These are phyloP conservation scores for Calocybe cyanea DNA, from an alignment of 768 basidiomycete genomes.

Conservation along the genomic window DNA sequence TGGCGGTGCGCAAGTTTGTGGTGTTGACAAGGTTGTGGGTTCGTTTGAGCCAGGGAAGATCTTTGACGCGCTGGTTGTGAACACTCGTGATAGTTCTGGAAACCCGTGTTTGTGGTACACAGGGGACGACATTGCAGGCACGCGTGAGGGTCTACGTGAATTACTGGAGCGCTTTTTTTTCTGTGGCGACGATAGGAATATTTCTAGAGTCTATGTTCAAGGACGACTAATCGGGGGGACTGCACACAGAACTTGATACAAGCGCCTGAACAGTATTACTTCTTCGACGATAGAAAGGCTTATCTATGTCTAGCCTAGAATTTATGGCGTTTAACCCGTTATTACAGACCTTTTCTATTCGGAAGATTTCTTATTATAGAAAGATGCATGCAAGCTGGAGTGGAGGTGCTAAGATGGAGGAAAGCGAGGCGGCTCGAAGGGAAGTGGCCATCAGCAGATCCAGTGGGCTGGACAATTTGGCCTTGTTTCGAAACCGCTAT, in stretches of 20 bases:
- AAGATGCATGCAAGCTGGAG: too few species aligned
- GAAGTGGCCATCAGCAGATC: too few species aligned
- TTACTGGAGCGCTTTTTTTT: constrained; percentile 84
- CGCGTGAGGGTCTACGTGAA: constrained; percentile 26
- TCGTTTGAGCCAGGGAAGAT: constrained; percentile 78
- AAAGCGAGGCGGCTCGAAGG: too few species aligned
- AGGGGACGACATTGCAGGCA: constrained; percentile 27
- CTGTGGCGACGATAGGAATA: constrained; percentile 83
- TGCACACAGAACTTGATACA: constrained; percentile 19
- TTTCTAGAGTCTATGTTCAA: constrained; percentile 79
- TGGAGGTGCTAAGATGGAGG: too few species aligned
- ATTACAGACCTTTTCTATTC: too few species aligned
- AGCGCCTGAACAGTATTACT: too few species aligned
- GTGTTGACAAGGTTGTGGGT: constrained; percentile 63
- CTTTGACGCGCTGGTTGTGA: constrained; percentile 86
- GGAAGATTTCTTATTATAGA: too few species aligned
- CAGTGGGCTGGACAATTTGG: too few species aligned
- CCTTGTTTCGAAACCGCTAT: too few species aligned
- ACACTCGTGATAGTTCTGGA: constrained; percentile 45
- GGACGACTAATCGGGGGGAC: constrained; percentile 75
- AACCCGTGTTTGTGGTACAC: constrained; percentile 58
- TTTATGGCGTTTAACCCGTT: too few species aligned
- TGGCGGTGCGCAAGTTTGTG: constrained; percentile 86
- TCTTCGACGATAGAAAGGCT: too few species aligned
- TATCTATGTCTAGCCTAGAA: too few species aligned